phyloP scores from a whole-genome alignment of 331 rosid species.

The Dryas integrifolia region DNA sequence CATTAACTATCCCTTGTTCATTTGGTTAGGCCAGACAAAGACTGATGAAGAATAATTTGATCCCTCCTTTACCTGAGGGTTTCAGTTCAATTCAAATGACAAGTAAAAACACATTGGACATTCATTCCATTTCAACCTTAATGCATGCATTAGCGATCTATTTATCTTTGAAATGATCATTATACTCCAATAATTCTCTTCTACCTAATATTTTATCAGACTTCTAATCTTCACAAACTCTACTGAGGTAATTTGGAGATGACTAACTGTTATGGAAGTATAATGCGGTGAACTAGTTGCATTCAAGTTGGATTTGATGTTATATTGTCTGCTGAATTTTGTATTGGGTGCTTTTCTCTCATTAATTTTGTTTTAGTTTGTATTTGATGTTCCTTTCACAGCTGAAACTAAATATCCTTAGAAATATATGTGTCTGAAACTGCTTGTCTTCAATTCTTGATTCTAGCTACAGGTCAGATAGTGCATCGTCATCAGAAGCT shows the following conservation, averaged over 20 bases:
- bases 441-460: constrained; percentile 11
- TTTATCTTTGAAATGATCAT: neutral
- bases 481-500: constrained; percentile 73
- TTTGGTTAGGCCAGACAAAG: neutral
- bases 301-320: neutral
- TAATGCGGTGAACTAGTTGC: neutral
- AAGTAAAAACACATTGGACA: neutral
- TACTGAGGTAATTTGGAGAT: neutral
- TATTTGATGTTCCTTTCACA: constrained; percentile 10
- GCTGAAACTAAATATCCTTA: neutral
- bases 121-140: neutral
- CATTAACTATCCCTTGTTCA: neutral
- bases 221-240: neutral
- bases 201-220: neutral
- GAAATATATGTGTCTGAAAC: neutral
- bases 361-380: neutral
- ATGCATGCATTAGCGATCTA: neutral
- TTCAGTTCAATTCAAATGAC: neutral
- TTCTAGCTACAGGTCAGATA: constrained; percentile 68
- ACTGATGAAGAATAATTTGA: neutral
- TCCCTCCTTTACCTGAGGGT: constrained; percentile 2
- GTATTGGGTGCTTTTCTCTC: neutral
- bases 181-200: neutral
- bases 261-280: neutral
- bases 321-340: constrained; percentile 1